Percentiles rank a stretch among this genome's conserved stretches.
Conservation (phyloP, 148 eudicot genomes). For the Bassia scoparia region DNA sequence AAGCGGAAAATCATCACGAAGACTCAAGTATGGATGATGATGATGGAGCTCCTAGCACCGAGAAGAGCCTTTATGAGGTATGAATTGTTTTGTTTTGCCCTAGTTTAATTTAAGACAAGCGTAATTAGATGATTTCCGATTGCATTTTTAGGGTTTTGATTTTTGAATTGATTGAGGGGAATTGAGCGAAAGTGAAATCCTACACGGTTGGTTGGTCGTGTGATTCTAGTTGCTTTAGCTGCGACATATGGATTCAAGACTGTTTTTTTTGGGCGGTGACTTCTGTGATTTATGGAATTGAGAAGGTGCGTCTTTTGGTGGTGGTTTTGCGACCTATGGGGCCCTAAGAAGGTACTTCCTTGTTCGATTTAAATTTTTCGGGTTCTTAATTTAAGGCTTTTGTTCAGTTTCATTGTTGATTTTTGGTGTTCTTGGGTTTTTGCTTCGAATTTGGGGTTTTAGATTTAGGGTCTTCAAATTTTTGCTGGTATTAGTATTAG, state of each 20-base stretch:
- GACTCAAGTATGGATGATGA: constrained; percentile 24
- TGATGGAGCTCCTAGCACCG: constrained; percentile 23
- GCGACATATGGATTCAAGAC: not conserved
- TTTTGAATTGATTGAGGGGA: not conserved
- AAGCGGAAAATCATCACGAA: constrained; percentile 23
- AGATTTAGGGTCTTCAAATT: too few species aligned
- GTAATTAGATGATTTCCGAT: not conserved
- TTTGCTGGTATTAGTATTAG: too few species aligned
- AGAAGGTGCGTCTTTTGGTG: too few species aligned
- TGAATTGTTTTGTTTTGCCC: not conserved
- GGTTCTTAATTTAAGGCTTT: too few species aligned
- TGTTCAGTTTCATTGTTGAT: too few species aligned
- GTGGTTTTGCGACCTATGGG: too few species aligned
- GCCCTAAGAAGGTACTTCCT: too few species aligned
- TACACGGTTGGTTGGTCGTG: not conserved
- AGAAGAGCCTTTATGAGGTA: constrained; percentile 71
- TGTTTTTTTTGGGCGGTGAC: not conserved
- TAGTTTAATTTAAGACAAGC: not conserved
- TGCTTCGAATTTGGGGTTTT: too few species aligned
- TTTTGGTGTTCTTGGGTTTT: too few species aligned
- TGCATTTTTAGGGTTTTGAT: not conserved
- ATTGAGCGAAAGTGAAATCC: not conserved
- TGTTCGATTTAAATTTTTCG: too few species aligned
- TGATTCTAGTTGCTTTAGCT: not conserved
- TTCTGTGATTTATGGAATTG: too few species aligned